Evolutionary conservation across 176 grass and related monocot genomes (phyloP).

Genomic region (Hsuehochloa calcarea): DNA sequence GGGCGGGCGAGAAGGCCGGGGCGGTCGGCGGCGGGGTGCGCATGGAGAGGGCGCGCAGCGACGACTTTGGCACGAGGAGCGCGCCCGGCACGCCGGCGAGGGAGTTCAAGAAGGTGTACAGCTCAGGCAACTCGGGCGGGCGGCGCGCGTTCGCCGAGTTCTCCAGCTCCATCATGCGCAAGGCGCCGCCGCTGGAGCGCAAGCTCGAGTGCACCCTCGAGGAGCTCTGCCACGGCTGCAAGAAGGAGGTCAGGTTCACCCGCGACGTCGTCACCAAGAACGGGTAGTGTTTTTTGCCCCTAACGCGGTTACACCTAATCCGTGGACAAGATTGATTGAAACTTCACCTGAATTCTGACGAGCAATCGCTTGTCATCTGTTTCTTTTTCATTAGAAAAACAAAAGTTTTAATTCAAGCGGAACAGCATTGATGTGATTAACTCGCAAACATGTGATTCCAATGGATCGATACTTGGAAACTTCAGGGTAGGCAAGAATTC

Average conservation of each 20-base stretch:
- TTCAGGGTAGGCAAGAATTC: constrained; percentile 43
- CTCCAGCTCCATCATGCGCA: constrained; percentile 76
- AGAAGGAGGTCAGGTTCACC: constrained; percentile 77
- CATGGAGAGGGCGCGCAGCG: constrained; percentile 43
- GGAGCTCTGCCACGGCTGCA: constrained; percentile 89
- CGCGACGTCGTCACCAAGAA: constrained; percentile 79
- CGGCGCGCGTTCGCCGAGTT: constrained; percentile 66
- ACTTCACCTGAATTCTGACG: constrained; percentile 27
- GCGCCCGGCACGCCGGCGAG: constrained; percentile 46
- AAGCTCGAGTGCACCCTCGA: constrained; percentile 90
- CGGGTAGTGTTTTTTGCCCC: constrained; percentile 38
- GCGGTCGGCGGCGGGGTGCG: background rate
- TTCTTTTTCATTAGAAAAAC: background rate
- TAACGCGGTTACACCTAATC: constrained; percentile 26
- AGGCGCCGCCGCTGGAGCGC: constrained; percentile 74
- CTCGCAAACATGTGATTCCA: background rate
- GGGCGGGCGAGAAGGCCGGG: background rate
- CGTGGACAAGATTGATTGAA: constrained; percentile 11
- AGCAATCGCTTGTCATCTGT: background rate
- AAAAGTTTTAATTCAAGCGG: background rate
- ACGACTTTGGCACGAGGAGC: constrained; percentile 27
- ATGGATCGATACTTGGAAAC: constrained; percentile 20
- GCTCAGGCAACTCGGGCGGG: constrained; percentile 41
- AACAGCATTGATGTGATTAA: background rate
- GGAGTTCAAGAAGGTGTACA: constrained; percentile 64